phyloP scores from a whole-genome alignment of 345 rosid species.

The Balakata baccata region DNA sequence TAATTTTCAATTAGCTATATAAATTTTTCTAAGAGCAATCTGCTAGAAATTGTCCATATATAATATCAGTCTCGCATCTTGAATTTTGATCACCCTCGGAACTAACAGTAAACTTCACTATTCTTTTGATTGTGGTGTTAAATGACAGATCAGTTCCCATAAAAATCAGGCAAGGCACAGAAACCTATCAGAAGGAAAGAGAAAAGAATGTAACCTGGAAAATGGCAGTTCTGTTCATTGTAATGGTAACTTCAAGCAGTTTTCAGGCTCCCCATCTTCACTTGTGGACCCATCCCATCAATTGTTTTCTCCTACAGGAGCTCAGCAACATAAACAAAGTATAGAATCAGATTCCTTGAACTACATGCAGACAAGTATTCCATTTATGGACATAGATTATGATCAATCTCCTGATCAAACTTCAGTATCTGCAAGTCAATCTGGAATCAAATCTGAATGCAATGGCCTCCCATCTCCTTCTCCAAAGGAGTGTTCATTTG shows the following conservation, averaged over 20 bases:
- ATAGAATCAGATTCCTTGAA: conserved; percentile 30
- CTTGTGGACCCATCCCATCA: conserved; percentile 29
- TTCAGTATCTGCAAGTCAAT: conserved; percentile 46
- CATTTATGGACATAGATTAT: conserved; percentile 28
- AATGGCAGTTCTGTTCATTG: conserved; percentile 44
- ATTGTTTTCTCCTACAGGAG: conserved; percentile 27
- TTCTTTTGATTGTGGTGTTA: conserved; percentile 15
- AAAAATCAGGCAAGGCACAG: conserved; percentile 41
- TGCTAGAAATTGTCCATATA: background rate
- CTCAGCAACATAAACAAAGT: conserved; percentile 25
- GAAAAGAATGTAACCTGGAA: conserved; percentile 31
- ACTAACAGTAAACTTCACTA: background rate
- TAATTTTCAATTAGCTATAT: background rate
- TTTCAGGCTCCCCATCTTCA: conserved; percentile 14
- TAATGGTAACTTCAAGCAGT: conserved; percentile 25
- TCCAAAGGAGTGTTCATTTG: conserved; percentile 49
- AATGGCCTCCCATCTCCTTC: conserved; percentile 42
- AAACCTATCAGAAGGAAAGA: conserved; percentile 41
- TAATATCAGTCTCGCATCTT: background rate
- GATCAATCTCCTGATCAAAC: conserved; percentile 46
- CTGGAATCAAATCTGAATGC: conserved; percentile 49
- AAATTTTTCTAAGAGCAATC: background rate
- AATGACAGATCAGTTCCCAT: conserved; percentile 43
- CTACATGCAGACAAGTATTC: conserved; percentile 23
- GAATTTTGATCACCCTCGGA: no score